These are phyloP conservation scores for Thraustochytrium striatum DNA, from an alignment of 352 stramenopile species.

Conservation along the genomic window DNA sequence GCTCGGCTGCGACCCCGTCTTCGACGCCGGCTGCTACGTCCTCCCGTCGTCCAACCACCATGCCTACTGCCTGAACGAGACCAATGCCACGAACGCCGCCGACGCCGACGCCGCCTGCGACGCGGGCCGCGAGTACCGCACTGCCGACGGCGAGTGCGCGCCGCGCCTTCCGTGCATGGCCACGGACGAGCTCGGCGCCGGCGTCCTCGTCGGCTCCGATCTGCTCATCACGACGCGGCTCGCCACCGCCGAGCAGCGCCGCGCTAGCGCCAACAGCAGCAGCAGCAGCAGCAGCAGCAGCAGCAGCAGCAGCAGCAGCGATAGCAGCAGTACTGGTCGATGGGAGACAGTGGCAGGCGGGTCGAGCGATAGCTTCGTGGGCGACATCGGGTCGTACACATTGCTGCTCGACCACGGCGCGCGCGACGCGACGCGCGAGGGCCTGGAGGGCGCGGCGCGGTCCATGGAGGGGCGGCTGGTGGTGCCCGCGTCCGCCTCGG, in stretches of 20 bases:
- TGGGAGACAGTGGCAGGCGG: no score
- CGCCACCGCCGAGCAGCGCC: no score
- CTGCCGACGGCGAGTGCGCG: background rate
- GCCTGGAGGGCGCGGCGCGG: background rate
- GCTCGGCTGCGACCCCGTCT: slow-evolving; percentile 26
- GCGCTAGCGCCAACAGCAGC: no score
- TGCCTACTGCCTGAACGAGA: slow-evolving; percentile 8
- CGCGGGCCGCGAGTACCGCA: background rate
- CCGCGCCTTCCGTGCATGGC: background rate
- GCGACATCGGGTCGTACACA: slow-evolving; percentile 5
- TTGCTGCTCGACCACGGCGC: slow-evolving; percentile 33
- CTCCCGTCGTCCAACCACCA: background rate
- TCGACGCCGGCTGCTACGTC: slow-evolving; percentile 30
- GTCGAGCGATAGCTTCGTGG: background rate
- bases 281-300: no score
- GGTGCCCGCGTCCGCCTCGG: background rate
- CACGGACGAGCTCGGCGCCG: slow-evolving; percentile 15
- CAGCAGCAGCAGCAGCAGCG: no score
- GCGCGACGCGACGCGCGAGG: background rate
- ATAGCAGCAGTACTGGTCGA: no score
- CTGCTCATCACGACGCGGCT: slow-evolving; percentile 25
- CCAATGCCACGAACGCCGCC: background rate
- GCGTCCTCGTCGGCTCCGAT: slow-evolving; percentile 15
- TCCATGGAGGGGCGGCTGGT: slow-evolving; percentile 32
- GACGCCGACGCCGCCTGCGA: no score